A percentile compares a stretch with the other conserved stretches of the same genome.
Conservation (phyloP, 2,329 filamentous ascomycete genomes). For the Macrophomina phaseolina region DNA sequence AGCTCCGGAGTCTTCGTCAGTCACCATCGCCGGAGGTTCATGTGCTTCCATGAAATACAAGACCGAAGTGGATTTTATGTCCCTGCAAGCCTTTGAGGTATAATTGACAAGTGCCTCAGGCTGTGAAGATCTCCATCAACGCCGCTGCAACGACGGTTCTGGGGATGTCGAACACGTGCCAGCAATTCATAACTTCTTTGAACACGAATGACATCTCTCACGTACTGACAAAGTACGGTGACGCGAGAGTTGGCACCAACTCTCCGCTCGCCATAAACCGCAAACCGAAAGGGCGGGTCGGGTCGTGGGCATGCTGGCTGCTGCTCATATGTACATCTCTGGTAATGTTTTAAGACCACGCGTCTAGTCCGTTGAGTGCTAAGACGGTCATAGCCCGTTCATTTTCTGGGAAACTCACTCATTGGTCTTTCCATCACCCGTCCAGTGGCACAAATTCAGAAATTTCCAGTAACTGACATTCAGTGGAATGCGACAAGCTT, state of each 20-base stretch:
- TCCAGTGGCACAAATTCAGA: neutral
- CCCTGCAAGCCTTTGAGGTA: no score
- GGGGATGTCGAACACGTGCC: constrained; percentile 41
- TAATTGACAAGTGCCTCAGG: neutral
- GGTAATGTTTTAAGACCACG: neutral
- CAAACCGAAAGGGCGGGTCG: neutral
- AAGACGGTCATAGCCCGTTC: constrained; percentile 31
- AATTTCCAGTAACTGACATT: no score
- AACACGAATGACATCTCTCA: constrained; percentile 28
- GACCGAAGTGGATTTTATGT: neutral
- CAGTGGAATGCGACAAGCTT: neutral
- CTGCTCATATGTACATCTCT: constrained; percentile 7
- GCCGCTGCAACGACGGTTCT: constrained; percentile 38
- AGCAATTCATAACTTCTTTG: constrained; percentile 39
- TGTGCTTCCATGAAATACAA: neutral
- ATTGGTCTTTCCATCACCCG: constrained; percentile 32
- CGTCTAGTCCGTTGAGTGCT: neutral
- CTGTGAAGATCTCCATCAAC: constrained; percentile 34
- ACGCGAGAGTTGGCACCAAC: neutral
- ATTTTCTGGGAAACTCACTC: constrained; percentile 40
- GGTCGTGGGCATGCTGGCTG: neutral
- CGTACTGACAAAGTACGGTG: neutral
- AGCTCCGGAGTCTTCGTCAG: neutral
- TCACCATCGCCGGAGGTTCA: neutral
- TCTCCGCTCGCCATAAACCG: constrained; percentile 2